These are phyloP conservation scores for Turnera subulata DNA, from an alignment of 345 rosid genomes.

Conservation along the genomic window DNA sequence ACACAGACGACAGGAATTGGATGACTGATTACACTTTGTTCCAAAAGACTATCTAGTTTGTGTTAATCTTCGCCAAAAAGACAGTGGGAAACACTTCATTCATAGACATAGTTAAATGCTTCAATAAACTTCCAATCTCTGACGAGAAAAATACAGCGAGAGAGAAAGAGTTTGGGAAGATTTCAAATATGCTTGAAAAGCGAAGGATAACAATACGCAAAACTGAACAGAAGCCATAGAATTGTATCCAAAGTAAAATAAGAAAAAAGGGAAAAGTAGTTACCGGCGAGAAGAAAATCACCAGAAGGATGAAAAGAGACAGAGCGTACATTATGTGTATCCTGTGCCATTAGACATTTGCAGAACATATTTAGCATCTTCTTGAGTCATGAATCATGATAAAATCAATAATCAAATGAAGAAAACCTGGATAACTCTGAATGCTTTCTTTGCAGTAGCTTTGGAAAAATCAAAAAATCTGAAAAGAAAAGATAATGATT, in stretches of 20 bases:
- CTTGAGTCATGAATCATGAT: conserved; percentile 2
- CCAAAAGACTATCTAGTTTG: no score
- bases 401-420: conserved; percentile 4
- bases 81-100: no score
- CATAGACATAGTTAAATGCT: background rate
- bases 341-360: conserved; percentile 39
- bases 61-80: no score
- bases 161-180: background rate
- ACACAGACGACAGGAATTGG: no score
- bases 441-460: conserved; percentile 75
- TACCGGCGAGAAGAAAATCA: conserved; percentile 75
- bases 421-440: conserved; percentile 74
- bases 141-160: background rate
- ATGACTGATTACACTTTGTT: no score
- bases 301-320: conserved; percentile 83
- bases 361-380: conserved; percentile 4
- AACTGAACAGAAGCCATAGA: background rate
- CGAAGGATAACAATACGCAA: no score
- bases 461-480: conserved; percentile 91
- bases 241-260: background rate
- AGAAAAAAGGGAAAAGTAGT: conserved; percentile 4
- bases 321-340: conserved; percentile 80
- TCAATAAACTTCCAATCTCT: background rate
- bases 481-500: conserved; percentile 8
- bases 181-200: background rate